Conservation (phyloP, 163 green algal species). For the Chlamydomonas reinhardtii region DNA sequence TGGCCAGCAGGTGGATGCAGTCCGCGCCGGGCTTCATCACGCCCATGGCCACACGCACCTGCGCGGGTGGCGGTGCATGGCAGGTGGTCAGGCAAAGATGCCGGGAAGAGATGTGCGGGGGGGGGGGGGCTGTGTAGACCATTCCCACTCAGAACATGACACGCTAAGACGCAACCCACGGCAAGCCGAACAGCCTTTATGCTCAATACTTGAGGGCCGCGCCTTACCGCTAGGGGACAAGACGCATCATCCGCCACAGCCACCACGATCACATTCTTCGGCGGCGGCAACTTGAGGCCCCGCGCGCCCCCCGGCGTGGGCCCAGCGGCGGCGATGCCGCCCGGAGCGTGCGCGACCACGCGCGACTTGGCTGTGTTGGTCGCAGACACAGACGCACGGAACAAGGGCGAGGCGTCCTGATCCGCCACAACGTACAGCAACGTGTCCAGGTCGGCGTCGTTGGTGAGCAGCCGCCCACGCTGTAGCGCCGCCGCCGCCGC, state of each 20-base stretch:
- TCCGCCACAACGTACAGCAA: constrained; percentile 20
- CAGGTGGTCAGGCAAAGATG: too few species aligned
- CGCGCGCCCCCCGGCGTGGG: background rate
- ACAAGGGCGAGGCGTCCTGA: constrained; percentile 15
- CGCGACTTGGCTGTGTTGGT: constrained; percentile 28
- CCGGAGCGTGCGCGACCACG: constrained; percentile 10
- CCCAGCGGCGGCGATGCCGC: background rate
- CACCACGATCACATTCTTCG: constrained; percentile 31
- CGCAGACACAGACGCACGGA: constrained; percentile 1
- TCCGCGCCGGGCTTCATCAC: constrained; percentile 40
- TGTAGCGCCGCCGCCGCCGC: constrained; percentile 2
- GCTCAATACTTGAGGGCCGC: too few species aligned
- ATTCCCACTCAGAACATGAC: too few species aligned
- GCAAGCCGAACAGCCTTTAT: too few species aligned
- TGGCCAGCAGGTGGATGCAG: constrained; percentile 33
- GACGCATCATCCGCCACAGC: constrained; percentile 35
- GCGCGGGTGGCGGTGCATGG: too few species aligned
- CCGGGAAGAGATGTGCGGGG: too few species aligned
- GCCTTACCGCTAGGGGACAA: constrained; percentile 28
- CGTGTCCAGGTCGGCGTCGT: constrained; percentile 44
- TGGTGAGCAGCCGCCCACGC: constrained; percentile 37
- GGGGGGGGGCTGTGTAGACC: too few species aligned
- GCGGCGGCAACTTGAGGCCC: background rate
- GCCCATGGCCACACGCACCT: constrained; percentile 26
- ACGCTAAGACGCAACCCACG: too few species aligned